These are phyloP conservation scores for Aspergillus indologenus DNA, from an alignment of 495 filamentous ascomycete genomes.

Conservation along the genomic window DNA sequence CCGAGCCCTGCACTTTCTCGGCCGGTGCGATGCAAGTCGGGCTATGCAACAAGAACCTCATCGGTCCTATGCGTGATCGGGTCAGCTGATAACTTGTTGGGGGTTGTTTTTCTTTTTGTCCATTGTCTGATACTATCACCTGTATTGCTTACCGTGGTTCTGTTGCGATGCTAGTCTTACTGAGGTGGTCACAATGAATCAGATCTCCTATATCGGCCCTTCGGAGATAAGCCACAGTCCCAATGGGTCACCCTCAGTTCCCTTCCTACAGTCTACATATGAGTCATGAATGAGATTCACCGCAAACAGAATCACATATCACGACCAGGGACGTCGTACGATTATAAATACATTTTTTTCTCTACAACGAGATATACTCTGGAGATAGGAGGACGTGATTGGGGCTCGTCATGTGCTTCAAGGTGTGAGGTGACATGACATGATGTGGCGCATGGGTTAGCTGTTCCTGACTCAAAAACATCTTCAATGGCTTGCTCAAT, in stretches of 20 bases:
- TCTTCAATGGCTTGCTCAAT: not conserved
- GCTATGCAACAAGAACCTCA: not conserved
- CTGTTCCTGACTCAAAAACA: not conserved
- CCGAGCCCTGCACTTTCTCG: not conserved
- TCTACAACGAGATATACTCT: not conserved
- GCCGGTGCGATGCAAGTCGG: conserved; percentile 1
- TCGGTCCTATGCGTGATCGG: not conserved
- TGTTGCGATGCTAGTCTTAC: too few species aligned
- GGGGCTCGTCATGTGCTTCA: not conserved
- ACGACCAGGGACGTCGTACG: not conserved
- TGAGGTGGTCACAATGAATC: not conserved
- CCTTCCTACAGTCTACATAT: not conserved
- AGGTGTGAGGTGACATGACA: not conserved
- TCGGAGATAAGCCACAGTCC: not conserved
- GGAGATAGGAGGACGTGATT: not conserved
- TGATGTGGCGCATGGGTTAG: not conserved
- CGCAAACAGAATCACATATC: not conserved
- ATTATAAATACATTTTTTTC: not conserved
- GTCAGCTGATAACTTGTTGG: not conserved
- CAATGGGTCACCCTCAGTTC: not conserved
- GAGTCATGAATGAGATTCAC: not conserved
- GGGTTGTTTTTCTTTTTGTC: not conserved
- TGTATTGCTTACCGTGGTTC: not conserved
- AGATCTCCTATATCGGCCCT: not conserved
- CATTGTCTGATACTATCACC: not conserved